Evolutionary conservation across 2,329 filamentous ascomycete species (phyloP), one percentile per base, ranked within the genome.

Genomic region (Sclerotinia spermophila): DNA sequence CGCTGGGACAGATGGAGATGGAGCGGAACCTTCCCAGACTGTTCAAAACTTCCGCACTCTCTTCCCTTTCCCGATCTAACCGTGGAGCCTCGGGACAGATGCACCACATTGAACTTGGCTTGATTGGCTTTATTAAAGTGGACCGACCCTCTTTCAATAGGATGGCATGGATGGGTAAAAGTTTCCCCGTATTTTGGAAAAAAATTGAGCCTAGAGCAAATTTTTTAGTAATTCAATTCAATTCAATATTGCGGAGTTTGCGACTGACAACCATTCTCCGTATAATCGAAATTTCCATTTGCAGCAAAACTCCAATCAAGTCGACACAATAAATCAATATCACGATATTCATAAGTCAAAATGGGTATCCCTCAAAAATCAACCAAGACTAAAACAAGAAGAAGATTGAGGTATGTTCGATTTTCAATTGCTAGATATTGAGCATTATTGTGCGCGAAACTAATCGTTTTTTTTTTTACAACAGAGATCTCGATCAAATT

Each of bases 401-500:
- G 91, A 74, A 87, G 89, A 78, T 89, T 86, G 30, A 88, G 90
- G 90, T 90, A 82, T 13, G 71, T 64, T 53, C 10, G 38, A 48
- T 66, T 44, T 53, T 21, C 15, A 40, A 19, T 27, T 8, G 33
- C 24, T 21, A 11, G 3, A 35, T 17, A 10, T 21, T n/a, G 19
- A 5, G 21, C 48, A 44, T 40, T 55, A n/a, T 58, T 30, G 40
- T 44, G 7, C 33, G 53, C 58, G 61, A 71, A 65, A 69, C 67
- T 68, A 68, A 68, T 30, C 11, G 40, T n/a, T 30, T 44, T 48
- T 79, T 51, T n/a, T 30, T 44, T 48, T 79, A 60, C 60, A 69
- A 77, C 78, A 96, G 96, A 81, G 95, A 97, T 81, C 86, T 97
- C 78, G 96, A 99, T 81, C 94, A 98, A 83, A 89, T 98, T 81